Percentiles rank a stretch among this genome's conserved stretches.
Conservation (phyloP, 140 eudicot species). For the Erigeron philadelphicus region DNA sequence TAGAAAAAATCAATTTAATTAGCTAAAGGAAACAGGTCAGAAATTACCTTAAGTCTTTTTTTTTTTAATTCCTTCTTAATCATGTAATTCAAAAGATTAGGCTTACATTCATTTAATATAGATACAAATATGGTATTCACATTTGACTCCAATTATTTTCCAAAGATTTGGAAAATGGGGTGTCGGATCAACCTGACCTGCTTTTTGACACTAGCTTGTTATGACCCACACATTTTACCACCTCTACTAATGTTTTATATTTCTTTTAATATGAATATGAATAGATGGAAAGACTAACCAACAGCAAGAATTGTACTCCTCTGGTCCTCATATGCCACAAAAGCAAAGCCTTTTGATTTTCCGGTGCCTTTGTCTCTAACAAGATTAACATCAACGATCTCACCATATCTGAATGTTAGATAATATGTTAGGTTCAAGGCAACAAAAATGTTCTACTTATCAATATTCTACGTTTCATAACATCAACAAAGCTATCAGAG, state of each 20-base stretch:
- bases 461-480: too few species aligned
- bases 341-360: constrained; percentile 93
- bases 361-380: constrained; percentile 74
- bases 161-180: not conserved
- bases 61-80: not conserved
- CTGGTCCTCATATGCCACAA: constrained; percentile 96
- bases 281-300: constrained; percentile 43
- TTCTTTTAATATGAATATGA: not conserved
- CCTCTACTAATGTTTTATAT: not conserved
- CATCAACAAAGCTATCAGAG: too few species aligned
- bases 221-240: not conserved
- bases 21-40: not conserved
- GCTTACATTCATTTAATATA: not conserved
- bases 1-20: not conserved
- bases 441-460: not conserved
- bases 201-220: not conserved
- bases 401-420: constrained; percentile 62
- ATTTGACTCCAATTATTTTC: not conserved
- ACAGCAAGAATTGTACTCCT: constrained; percentile 93
- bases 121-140: not conserved
- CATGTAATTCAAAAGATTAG: not conserved
- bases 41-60: not conserved
- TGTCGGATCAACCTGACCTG: not conserved
- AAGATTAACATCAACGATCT: constrained; percentile 64
- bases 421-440: constrained; percentile 1